Evolutionary conservation across 345 rosid species (phyloP).

Genomic region (Salix viminalis): DNA sequence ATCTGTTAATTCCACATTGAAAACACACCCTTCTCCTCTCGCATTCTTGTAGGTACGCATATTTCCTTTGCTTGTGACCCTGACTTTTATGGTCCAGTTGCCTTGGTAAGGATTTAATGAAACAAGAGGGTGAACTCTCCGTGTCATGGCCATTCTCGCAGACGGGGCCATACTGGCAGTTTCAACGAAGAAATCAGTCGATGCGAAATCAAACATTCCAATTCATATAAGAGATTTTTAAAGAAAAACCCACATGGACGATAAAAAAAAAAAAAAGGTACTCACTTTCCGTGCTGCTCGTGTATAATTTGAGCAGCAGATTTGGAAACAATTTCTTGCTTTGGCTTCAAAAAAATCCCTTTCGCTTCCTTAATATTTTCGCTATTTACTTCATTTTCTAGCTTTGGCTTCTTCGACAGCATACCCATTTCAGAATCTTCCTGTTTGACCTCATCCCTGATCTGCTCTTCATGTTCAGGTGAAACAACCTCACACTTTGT

Average conservation of each 20-base stretch:
- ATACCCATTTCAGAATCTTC: constrained; percentile 19
- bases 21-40: constrained; percentile 93
- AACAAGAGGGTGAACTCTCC: constrained; percentile 87
- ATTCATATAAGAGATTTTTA: neutral
- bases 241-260: neutral
- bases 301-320: constrained; percentile 81
- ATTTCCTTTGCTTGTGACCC: constrained; percentile 76
- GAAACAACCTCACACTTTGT: constrained; percentile 69
- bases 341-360: constrained; percentile 60
- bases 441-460: constrained; percentile 26
- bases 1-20: constrained; percentile 89
- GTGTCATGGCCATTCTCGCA: constrained; percentile 80
- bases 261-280: neutral
- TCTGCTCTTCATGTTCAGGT: constrained; percentile 63
- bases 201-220: neutral
- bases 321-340: constrained; percentile 56
- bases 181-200: neutral
- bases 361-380: constrained; percentile 25
- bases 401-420: constrained; percentile 40
- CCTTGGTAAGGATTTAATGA: constrained; percentile 97
- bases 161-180: constrained; percentile 70
- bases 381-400: constrained; percentile 26
- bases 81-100: constrained; percentile 86
- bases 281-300: constrained; percentile 73
- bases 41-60: constrained; percentile 87